A percentile compares a stretch with the other conserved stretches of the same genome.
These are phyloP conservation scores for Graphium sp. DNA, from an alignment of 2,329 filamentous ascomycete species.

Conservation along the genomic window DNA sequence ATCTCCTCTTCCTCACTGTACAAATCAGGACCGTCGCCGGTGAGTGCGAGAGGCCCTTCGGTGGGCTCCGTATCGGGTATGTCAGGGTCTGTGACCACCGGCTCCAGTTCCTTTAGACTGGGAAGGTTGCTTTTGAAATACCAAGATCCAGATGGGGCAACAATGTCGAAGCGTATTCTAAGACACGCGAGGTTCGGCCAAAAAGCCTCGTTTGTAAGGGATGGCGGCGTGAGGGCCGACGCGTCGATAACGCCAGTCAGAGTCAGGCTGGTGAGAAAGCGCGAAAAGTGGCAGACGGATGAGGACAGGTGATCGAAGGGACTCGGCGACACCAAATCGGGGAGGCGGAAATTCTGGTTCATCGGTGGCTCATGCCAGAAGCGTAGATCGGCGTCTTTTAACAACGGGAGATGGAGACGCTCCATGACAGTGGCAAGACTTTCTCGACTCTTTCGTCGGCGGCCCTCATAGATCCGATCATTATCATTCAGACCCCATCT, in stretches of 20 bases:
- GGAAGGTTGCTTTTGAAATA: conserved; percentile 1
- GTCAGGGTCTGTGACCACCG: neutral
- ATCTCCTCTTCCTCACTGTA: neutral
- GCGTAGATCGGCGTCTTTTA: neutral
- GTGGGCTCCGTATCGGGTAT: neutral
- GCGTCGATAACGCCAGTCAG: conserved; percentile 1
- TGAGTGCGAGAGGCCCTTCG: conserved; percentile 1
- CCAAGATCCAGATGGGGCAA: neutral
- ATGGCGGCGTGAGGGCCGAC: neutral
- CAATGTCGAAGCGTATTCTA: neutral
- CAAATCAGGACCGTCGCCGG: neutral
- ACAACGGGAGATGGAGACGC: neutral
- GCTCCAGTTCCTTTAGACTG: neutral
- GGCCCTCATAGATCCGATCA: neutral
- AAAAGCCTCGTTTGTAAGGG: neutral
- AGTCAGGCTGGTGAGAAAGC: neutral
- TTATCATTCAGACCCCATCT: neutral
- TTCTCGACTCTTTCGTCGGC: neutral
- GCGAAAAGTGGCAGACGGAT: neutral
- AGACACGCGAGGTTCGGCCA: neutral
- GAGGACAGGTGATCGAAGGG: neutral
- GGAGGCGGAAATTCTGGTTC: neutral
- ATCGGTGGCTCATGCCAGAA: neutral
- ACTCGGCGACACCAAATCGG: neutral
- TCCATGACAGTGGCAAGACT: neutral